These are phyloP conservation scores for Phtheirospermum japonicum DNA, from an alignment of 257 asterid genomes.

Conservation along the genomic window DNA sequence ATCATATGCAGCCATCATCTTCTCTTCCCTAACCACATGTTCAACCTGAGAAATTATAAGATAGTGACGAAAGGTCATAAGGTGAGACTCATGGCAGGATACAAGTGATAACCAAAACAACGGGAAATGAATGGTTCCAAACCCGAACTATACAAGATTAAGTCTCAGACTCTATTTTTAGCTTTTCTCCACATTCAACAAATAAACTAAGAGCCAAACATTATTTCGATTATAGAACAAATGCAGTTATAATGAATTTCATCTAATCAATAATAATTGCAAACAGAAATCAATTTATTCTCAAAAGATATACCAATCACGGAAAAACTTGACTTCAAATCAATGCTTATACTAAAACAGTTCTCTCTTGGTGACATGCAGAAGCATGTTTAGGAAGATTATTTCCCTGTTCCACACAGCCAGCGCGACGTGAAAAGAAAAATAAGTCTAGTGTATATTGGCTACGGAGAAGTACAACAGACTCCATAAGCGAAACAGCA, in stretches of 20 bases:
- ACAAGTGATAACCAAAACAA: constrained; percentile 10
- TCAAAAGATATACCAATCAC: not conserved
- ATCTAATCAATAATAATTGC: constrained; percentile 3
- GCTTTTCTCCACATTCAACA: not conserved
- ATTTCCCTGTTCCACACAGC: not conserved
- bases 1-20: constrained; percentile 91
- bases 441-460: not conserved
- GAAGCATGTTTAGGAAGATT: constrained; percentile 3
- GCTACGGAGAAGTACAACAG: not conserved
- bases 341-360: not conserved
- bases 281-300: not conserved
- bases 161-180: not conserved
- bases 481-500: not conserved
- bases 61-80: constrained; percentile 19
- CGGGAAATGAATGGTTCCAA: constrained; percentile 15
- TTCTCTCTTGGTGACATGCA: not conserved
- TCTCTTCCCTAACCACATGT: constrained; percentile 95
- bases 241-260: not conserved
- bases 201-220: constrained; percentile 1
- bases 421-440: not conserved
- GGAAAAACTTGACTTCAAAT: not conserved
- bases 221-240: not conserved
- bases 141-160: not conserved
- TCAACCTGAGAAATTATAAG: constrained; percentile 63
- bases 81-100: constrained; percentile 1